Evolutionary conservation across 2,329 filamentous ascomycete genomes (phyloP).

Genomic region (Fusarium ambrosium): DNA sequence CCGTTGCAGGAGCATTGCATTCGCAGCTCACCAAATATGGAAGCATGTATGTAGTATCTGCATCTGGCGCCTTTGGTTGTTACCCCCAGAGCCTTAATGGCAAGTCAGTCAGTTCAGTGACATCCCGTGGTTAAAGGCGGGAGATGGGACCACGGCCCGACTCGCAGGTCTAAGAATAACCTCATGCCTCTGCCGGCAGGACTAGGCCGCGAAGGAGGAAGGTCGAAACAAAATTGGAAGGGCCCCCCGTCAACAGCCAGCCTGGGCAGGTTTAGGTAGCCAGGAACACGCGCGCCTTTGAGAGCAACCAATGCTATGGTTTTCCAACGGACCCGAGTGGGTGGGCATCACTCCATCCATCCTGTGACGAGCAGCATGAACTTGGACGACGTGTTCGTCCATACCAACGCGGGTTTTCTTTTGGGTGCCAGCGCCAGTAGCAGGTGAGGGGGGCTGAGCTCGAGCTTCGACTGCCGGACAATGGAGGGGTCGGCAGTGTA

Average conservation of each 20-base stretch:
- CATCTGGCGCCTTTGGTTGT: not conserved
- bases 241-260: constrained; percentile 18
- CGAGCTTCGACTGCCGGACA: constrained; percentile 10
- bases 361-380: constrained; percentile 18
- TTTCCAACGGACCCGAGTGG: not conserved
- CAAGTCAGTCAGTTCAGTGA: not conserved
- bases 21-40: not conserved
- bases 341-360: constrained; percentile 13
- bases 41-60: not conserved
- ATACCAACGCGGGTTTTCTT: not conserved
- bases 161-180: constrained; percentile 35
- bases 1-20: constrained; percentile 15
- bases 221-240: constrained; percentile 12
- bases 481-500: not conserved
- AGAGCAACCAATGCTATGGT: constrained; percentile 19
- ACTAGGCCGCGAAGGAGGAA: constrained; percentile 10
- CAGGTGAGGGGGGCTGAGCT: not conserved
- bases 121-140: constrained; percentile 1
- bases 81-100: not conserved
- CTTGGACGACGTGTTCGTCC: constrained; percentile 5
- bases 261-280: constrained; percentile 28
- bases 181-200: constrained; percentile 19
- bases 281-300: constrained; percentile 31
- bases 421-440: not conserved
- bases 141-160: constrained; percentile 35